Base-by-base conservation (phyloP, 805 yeast genomes). In the Candida incommunis region DNA sequence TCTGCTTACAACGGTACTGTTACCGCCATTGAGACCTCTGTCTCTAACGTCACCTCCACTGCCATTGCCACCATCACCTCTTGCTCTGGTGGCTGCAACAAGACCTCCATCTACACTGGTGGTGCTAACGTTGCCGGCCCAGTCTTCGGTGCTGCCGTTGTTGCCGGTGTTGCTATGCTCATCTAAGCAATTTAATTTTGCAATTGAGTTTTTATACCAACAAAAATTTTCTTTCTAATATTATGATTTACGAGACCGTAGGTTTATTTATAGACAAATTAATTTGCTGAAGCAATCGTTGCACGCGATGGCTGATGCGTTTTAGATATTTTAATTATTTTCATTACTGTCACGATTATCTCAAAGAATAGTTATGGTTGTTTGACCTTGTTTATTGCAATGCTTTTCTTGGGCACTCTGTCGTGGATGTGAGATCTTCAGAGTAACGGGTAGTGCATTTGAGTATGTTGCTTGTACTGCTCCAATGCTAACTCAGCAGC, bases 1-100 rank as follows among this genome's bases (percentile, higher is more conserved):
- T 13, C 37, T 31, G 51, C 45, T 22, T 40, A 13, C 37, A 31
- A 31, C 37, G 37, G 37, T 18, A 31, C 37, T n/a, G 37, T 31
- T 18, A 31, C 37, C n/a, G 37, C 37, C 37, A 18, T 31, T 31
- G 37, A 23, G 40, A 43, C 43, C 45, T 40, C 44, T 45, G 34
- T 21, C 40, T 22, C 41, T 20, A 44, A 29, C 43, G 45, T 21
- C 22, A 40, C 41, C 40, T 27, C 42, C 43, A 45, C 51, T 29
- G 34, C 46, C 22, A 23, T 41, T 16, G 44, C 22, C 20, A 47
- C 50, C 37, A 43, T 47, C 48, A 46, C 50, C 27, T 43, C 46
- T 43, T 47, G 50, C 43, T 27, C 46, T 15, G 37, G 29, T 20
- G 41, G 41, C 22, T 22, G 23, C 26, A 26, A 31, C 37, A 18